Evolutionary conservation across 2,329 filamentous ascomycete species (phyloP), one percentile per base, ranked within the genome.

Genomic region (Zarea fungicola): DNA sequence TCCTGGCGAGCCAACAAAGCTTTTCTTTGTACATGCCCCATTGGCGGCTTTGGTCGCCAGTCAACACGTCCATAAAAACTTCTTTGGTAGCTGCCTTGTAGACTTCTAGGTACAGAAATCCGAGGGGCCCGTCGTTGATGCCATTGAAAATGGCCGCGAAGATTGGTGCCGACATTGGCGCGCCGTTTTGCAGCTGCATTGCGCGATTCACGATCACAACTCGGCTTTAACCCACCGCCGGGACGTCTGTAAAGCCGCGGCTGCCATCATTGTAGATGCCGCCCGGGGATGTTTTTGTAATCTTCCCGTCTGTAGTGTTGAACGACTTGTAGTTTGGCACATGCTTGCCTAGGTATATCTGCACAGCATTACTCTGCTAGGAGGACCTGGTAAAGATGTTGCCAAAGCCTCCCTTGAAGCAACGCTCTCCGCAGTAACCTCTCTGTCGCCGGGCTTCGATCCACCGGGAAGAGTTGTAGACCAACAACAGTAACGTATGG

Each of bases 351-450:
- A 76, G 68, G 2, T 65, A 65, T 0, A 29, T 14, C 2, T 21
- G n/a, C 4, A 76, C 66, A 6, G 67, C 69, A 0, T 54, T 47
- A 13, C 62, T 57, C 54, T 79, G 76, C 56, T 78, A 79, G 7
- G 58, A 52, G 0, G 76, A 75, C 6, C 72, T 54, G 2, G 64
- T 54, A 48, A 74, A 77, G 51, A 73, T 64, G 55, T 76, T 74
- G 50, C 55, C 58, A 65, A 70, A 49, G 2, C 39, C 39, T 4
- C 47, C 46, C n/a, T n/a, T n/a, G n/a, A n/a, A n/a, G n/a, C n/a
- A n/a, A n/a, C n/a, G n/a, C n/a, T n/a, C n/a, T n/a, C n/a, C n/a
- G n/a, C n/a, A n/a, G n/a, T n/a, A n/a, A n/a, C n/a, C n/a, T n/a
- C n/a, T n/a, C n/a, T n/a, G n/a, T n/a, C n/a, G n/a, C n/a, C n/a